Base-by-base conservation (phyloP, 768 basidiomycete species). In the Tricholoma bakamatsutake region DNA sequence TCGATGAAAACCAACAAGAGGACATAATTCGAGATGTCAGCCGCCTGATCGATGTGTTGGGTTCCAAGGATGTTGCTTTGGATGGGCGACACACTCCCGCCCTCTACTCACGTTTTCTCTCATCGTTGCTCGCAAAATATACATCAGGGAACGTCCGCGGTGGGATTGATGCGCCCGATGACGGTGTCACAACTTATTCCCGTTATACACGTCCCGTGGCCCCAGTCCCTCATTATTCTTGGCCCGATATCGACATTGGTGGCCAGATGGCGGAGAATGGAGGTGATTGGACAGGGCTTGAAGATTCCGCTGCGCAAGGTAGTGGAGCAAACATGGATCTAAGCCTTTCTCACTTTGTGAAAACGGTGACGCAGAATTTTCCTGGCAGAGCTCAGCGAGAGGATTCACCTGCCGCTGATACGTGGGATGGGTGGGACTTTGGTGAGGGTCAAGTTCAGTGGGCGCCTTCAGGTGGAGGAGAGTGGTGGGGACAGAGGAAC, bases 31-130 rank as follows among this genome's bases (percentile, higher is more conserved):
- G 63, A 12, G 66, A 73, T 42, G 79, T 83, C 11, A 67, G 67
- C 49, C 66, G 68, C 24, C 65, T 83, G 15, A 77, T 82, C 55
- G 54, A 69, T 21, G 73, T 81, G 11, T 66, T 84, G 47, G 71
- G 73, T 10, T 80, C 79, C 2, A 69, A 70, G n/a, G 69, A 72
- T 27, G 80, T 82, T 33, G 80, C 80, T 5, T 66, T 84, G 45
- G 82, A 84, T 60, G 79, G 75, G 6, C 73, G 74, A 59, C 82
- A 84, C 57, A 77, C 81, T 5, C 82, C 82, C 30, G 76, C 78
- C 31, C 69, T 83, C 17, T 82, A 85, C 60, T 78, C 81, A 33
- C 76, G 78, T 7, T 85, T 85, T 62, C 67, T 85, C 9, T 71
- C 75, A 8, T 73, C 75, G 3, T 65, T 83, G 5, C 71, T 84